These are phyloP conservation scores for Cutaneotrichosporon cutaneum DNA, from an alignment of 1,284 basidiomycete species.

Conservation along the genomic window DNA sequence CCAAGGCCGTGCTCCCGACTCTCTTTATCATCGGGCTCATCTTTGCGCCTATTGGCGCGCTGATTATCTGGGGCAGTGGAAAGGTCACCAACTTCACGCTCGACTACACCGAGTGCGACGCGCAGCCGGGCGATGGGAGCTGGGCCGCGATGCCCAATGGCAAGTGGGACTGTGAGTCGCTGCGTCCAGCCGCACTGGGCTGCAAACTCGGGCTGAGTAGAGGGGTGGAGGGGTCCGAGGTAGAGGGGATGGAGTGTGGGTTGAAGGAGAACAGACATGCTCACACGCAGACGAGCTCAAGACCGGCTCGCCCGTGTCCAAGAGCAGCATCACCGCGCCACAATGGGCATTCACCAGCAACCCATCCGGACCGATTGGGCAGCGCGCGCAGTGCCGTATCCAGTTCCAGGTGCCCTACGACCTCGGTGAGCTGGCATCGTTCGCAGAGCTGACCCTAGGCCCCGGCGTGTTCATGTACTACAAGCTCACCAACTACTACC, in stretches of 20 bases:
- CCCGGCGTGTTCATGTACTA: slow-evolving; percentile 90
- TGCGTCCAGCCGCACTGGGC: slow-evolving; percentile 18
- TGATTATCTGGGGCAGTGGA: slow-evolving; percentile 85
- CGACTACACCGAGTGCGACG: slow-evolving; percentile 91
- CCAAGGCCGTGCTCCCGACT: slow-evolving; percentile 93
- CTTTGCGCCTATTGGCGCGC: slow-evolving; percentile 93
- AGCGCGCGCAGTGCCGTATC: slow-evolving; percentile 67
- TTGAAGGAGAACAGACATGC: neutral
- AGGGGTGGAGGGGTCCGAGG: neutral
- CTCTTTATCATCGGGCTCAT: slow-evolving; percentile 91
- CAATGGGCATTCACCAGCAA: slow-evolving; percentile 64
- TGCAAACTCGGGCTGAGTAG: no score
- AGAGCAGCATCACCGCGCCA: slow-evolving; percentile 58
- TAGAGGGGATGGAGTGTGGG: neutral
- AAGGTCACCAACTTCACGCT: slow-evolving; percentile 89
- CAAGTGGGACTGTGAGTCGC: slow-evolving; percentile 67
- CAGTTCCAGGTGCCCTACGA: slow-evolving; percentile 79
- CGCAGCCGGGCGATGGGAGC: slow-evolving; percentile 56
- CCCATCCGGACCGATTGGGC: slow-evolving; percentile 54
- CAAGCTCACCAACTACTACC: slow-evolving; percentile 93
- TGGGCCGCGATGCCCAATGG: slow-evolving; percentile 63
- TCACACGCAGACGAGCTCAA: slow-evolving; percentile 41
- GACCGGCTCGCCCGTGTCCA: slow-evolving; percentile 59
- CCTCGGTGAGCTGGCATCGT: slow-evolving; percentile 56
- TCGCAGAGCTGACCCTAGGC: slow-evolving; percentile 35